Evolutionary conservation across 2,329 filamentous ascomycete genomes (phyloP).

Genomic region (Neonectria ditissima): DNA sequence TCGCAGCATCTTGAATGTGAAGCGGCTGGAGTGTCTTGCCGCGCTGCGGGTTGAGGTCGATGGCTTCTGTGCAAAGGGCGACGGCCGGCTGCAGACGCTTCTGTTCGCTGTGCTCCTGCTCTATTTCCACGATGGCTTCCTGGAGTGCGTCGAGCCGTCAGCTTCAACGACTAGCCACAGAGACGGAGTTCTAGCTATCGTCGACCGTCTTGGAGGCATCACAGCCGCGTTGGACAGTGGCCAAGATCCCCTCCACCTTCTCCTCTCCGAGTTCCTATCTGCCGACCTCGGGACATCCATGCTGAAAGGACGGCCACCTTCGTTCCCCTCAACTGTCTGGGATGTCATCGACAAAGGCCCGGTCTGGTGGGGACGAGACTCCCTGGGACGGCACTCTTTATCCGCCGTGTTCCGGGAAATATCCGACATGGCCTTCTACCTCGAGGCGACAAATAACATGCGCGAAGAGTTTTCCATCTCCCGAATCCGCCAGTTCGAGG

Average conservation of each 20-base stretch:
- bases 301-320: slow-evolving; percentile 52
- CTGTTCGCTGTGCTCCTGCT: slow-evolving; percentile 57
- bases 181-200: slow-evolving; percentile 52
- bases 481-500: slow-evolving; percentile 46
- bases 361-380: slow-evolving; percentile 57
- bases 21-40: slow-evolving; percentile 47
- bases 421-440: slow-evolving; percentile 46
- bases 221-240: slow-evolving; percentile 38
- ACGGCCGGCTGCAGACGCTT: slow-evolving; percentile 47
- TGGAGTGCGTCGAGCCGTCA: slow-evolving; percentile 48
- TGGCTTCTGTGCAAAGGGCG: slow-evolving; percentile 47
- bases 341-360: slow-evolving; percentile 53
- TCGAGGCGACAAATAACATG: slow-evolving; percentile 35
- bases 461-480: slow-evolving; percentile 44
- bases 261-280: slow-evolving; percentile 58
- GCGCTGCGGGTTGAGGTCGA: slow-evolving; percentile 49
- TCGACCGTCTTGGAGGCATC: slow-evolving; percentile 49
- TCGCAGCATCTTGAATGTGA: slow-evolving; percentile 40
- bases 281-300: slow-evolving; percentile 57
- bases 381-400: slow-evolving; percentile 49
- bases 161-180: slow-evolving; percentile 52
- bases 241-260: slow-evolving; percentile 50
- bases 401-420: slow-evolving; percentile 51
- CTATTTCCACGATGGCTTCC: slow-evolving; percentile 56
- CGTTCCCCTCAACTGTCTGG: slow-evolving; percentile 54